Base-by-base conservation (phyloP, 441 rosid species). In the Jatropha podagrica region DNA sequence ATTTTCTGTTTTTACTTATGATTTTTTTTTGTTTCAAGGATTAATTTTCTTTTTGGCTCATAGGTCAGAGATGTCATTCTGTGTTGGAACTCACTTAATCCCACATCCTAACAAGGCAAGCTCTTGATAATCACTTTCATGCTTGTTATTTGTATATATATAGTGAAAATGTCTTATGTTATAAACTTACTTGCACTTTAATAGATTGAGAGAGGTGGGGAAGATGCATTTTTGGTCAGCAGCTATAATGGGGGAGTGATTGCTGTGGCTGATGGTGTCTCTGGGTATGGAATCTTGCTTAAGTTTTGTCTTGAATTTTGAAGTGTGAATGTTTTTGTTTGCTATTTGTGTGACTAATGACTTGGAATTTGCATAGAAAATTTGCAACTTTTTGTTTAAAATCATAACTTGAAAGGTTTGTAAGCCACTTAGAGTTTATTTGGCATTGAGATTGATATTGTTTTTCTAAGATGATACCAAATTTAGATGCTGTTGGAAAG, bases 211-310 rank as follows among this genome's bases (percentile, higher is more conserved):
- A 90, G 76, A 89, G 99, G 99, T 5, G 99, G 98, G 6, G 99
- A 95, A 81, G 97, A 92, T 86, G 97, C 99, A 72, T 88, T 88
- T 79, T 85, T 95, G 74, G 89, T 90, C 5, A 89, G 97, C 85
- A 79, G 79, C 81, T 84, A 72, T 65, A 85, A 85, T 77, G 95
- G 98, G 17, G 99, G 98, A 71, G 93, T 92, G 71, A 78, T 93
- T 70, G 97, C 98, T 68, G 90, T 92, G 80, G 98, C 99, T 61
- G 99, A 92, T 72, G 99, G 98, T 75, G 99, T 95, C 75, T 95
- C 99, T 27, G 88, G 99, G 98, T 89, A 84, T 42, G 71, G 61
- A 51, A 23, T 55, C 26, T 27, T 65, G 32, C 59, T 41, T 54
- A 6, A 55, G 7, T 55, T 42, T 5, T 42, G 56, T 52, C 20